These are phyloP conservation scores for Astraeus odoratus DNA, from an alignment of 768 basidiomycete species.

Conservation along the genomic window DNA sequence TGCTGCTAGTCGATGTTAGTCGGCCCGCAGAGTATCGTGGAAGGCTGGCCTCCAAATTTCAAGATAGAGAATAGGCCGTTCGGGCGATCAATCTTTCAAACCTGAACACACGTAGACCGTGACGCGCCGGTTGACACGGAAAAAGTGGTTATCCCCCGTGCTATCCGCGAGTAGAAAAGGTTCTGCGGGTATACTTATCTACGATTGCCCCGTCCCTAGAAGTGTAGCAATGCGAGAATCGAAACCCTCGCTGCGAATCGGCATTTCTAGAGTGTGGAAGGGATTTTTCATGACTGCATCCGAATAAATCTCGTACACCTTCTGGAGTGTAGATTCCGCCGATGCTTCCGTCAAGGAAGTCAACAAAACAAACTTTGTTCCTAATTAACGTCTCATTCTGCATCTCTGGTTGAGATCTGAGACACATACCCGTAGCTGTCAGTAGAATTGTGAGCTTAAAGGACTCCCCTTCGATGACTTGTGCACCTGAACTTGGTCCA, in stretches of 20 bases:
- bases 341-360: slow-evolving; percentile 73
- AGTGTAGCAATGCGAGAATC: slow-evolving; percentile 63
- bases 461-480: slow-evolving; percentile 92
- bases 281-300: slow-evolving; percentile 99
- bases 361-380: slow-evolving; percentile 91
- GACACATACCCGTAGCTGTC: slow-evolving; percentile 71
- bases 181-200: too few species aligned
- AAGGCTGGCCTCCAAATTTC: too few species aligned
- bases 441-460: slow-evolving; percentile 92
- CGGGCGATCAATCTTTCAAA: too few species aligned
- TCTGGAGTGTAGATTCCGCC: slow-evolving; percentile 67
- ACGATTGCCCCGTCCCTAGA: slow-evolving; percentile 38
- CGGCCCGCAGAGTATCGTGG: too few species aligned
- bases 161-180: too few species aligned
- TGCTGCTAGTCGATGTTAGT: too few species aligned
- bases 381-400: slow-evolving; percentile 32
- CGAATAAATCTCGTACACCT: slow-evolving; percentile 88
- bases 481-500: slow-evolving; percentile 76
- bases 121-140: too few species aligned
- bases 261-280: slow-evolving; percentile 99
- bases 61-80: too few species aligned
- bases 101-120: too few species aligned
- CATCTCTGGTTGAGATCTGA: neutral
- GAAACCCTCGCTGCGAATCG: slow-evolving; percentile 86
- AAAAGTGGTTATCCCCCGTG: too few species aligned